Evolutionary conservation across 352 stramenopile genomes (phyloP).

Genomic region (Globisporangium nodosum): DNA sequence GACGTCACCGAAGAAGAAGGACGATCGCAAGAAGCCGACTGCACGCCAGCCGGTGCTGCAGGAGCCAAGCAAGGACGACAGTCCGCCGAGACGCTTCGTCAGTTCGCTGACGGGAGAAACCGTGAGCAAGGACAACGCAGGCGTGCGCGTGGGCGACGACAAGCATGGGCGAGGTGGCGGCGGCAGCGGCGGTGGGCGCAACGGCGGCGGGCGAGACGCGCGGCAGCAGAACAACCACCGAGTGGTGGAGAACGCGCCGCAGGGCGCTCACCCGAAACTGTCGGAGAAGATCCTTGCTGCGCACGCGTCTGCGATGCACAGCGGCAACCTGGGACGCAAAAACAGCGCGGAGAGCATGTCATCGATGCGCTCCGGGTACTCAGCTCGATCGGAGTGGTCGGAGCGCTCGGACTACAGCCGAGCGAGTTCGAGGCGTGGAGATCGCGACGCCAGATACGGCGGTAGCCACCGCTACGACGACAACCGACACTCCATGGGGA

Average conservation of each 20-base stretch:
- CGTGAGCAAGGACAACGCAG: conserved; percentile 8
- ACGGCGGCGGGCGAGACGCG: conserved; percentile 6
- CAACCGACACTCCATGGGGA: conserved; percentile 8
- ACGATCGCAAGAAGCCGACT: conserved; percentile 11
- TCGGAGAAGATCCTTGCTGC: conserved; percentile 15
- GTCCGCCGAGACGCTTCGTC: conserved; percentile 13
- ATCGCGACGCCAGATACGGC: conserved; percentile 2
- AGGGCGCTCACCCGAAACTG: conserved; percentile 14
- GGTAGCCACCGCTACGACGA: conserved; percentile 11
- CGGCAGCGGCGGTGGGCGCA: neutral
- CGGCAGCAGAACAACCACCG: conserved; percentile 16
- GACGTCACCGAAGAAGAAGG: conserved; percentile 6
- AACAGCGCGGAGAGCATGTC: conserved; percentile 52
- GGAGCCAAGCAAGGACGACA: conserved; percentile 1
- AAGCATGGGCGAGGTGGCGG: conserved; percentile 3
- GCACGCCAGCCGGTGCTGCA: neutral
- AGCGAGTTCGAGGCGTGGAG: conserved; percentile 4
- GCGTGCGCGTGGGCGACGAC: conserved; percentile 5
- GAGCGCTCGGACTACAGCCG: conserved; percentile 17
- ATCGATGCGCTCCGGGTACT: conserved; percentile 36
- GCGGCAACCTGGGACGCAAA: conserved; percentile 32
- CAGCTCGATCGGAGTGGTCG: conserved; percentile 21
- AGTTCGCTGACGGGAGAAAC: conserved; percentile 34
- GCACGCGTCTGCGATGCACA: conserved; percentile 11
- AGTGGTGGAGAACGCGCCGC: conserved; percentile 16